Base-by-base conservation (phyloP, 2,329 filamentous ascomycete genomes). In the Allantophomopsis lycopodina region DNA sequence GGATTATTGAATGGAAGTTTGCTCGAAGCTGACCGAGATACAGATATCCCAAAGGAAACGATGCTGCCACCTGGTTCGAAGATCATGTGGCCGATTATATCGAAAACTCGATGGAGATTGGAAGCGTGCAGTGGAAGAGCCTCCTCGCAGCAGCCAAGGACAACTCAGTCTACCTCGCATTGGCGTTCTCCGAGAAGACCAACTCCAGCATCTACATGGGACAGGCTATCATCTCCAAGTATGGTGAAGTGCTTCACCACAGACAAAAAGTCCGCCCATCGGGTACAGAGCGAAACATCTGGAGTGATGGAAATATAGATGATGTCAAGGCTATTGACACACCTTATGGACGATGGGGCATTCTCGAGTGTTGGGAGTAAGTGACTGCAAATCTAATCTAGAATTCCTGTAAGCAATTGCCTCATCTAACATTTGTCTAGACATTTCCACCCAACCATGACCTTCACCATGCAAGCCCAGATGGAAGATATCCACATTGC, bases 291-390 rank as follows among this genome's bases (percentile, higher is more conserved):
- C 32, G 38, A 35, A 23, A 35, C 28, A 28, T 40, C 18, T 40
- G 38, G 38, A 35, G 32, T 30, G 38, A 40, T 35, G 38, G 38
- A 16, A 28, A n/a, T 4, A 14, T 35, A 7, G 20, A 35, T n/a
- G 38, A n/a, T 14, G 23, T 40, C 8, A 15, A 16, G 17, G 38
- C 35, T 8, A 23, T 40, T 28, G 20, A 35, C 12, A 40, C 38
- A 12, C 32, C 32, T 11, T 35, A 35, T 28, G 38, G 38, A 5
- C 38, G 38, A 14, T 35, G 32, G 32, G 38, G 38, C 17, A 30
- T 40, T 20, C 38, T 40, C 7, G 33, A 35, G 20, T 40, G 38
- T 31, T 40, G 38, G 38, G 38, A 40, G 33, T 35, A 30, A 21
- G 33, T 35, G 11, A 12, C 23, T 20, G 7, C 23, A 8, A 28